Conservation (phyloP, 192 early-diverging fungal species). For the Umbelopsis ramanniana region DNA sequence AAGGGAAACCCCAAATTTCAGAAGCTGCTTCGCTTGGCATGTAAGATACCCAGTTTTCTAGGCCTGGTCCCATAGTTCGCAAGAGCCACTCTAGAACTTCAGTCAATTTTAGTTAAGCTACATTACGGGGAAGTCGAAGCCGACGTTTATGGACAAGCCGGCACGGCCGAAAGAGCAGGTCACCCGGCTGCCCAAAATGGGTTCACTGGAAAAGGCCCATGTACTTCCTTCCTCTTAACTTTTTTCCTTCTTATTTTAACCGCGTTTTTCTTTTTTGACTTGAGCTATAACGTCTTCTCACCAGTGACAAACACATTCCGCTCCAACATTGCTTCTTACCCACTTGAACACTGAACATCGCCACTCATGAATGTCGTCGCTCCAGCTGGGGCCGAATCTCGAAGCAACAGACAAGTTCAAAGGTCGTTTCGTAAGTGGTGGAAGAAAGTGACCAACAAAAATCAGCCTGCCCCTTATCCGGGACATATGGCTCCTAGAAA, state of each 20-base stretch:
- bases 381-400: neutral
- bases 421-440: slow-evolving; percentile 3
- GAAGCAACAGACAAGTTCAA: neutral
- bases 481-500: slow-evolving; percentile 20
- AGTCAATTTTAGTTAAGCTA: too few species aligned
- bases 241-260: neutral
- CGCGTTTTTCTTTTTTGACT: neutral
- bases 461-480: slow-evolving; percentile 15
- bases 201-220: neutral
- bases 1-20: too few species aligned
- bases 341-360: neutral
- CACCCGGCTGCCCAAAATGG: slow-evolving; percentile 1
- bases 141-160: slow-evolving; percentile 8
- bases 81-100: too few species aligned
- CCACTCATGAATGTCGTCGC: slow-evolving; percentile 6
- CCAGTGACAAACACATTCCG: neutral
- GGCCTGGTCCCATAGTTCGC: too few species aligned
- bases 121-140: neutral
- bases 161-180: neutral
- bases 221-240: too few species aligned
- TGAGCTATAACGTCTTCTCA: neutral
- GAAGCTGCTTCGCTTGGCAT: too few species aligned
- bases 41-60: too few species aligned
- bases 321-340: neutral
- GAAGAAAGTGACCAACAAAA: slow-evolving; percentile 24